Evolutionary conservation across 345 rosid genomes (phyloP), one percentile per base, ranked within the genome.

Genomic region (Eucalyptus tenuipes): DNA sequence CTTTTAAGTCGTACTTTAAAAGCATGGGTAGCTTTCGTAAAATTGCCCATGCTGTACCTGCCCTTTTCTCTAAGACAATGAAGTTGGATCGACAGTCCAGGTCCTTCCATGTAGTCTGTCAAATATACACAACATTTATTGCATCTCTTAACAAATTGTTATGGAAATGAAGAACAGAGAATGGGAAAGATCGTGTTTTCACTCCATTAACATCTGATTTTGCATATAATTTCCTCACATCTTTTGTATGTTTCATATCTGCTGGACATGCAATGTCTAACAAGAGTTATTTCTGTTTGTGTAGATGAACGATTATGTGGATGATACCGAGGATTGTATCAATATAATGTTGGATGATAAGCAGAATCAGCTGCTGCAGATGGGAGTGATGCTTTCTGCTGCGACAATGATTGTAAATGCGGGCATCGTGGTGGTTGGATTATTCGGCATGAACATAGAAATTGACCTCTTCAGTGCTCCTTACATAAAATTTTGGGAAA

Each of bases 281-380:
- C 47, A 48, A 45, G 50, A 75, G 37, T 7, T 40, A 20, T 86
- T 15, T 13, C 13, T 8, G 13, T 79, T 64, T 9, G 18, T 47
- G 17, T 37, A 94, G 96, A 92, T 94, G 95, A 92, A 92, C 2
- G 95, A 94, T 55, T 92, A 93, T 18, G 95, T 94, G 52, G 92
- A 91, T 27, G 93, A 93, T 92, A 94, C 94, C 1, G 95, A 94
- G 85, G 96, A 94, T 75, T 94, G 89, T 75, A 92, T 94, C 91
- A 94, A 94, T 90, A 93, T 94, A 50, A 93, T 93, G 94, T 85
- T 93, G 92, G 93, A 93, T 88, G 95, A 94, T 88, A 92, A 93
- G 86, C 94, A 92, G 91, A 92, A 93, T 86, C 93, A 92, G 88
- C 88, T 94, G 55, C 92, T 92, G 44, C 92, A 92, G 87, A 94